Percentiles rank a stretch among this genome's conserved stretches.
phyloP scores from a whole-genome alignment of 352 stramenopile genomes.

The Globisporangium ultimum region DNA sequence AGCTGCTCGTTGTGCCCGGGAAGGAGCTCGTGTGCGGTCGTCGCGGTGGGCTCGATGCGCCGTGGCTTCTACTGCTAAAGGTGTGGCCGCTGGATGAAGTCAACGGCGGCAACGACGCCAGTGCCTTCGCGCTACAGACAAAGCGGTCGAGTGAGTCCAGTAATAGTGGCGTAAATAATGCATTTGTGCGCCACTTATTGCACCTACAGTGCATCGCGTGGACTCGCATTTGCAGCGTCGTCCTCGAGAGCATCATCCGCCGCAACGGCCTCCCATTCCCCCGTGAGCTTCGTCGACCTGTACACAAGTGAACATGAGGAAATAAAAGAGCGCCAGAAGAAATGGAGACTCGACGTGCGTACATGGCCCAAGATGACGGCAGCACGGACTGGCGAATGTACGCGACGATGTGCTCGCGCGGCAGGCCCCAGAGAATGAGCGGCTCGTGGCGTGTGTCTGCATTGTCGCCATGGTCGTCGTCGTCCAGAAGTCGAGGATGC shows the following conservation, averaged over 20 bases:
- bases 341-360: not conserved
- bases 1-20: not conserved
- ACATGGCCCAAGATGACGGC: constrained; percentile 61
- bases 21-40: constrained; percentile 20
- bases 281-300: constrained; percentile 26
- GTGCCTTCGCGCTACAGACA: constrained; percentile 6
- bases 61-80: not conserved
- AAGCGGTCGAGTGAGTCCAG: not conserved
- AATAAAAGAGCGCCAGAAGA: not conserved
- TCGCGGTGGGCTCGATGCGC: not conserved
- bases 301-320: not conserved
- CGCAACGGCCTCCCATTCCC: constrained; percentile 42
- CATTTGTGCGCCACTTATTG: too few relatives aligned
- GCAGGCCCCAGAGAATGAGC: constrained; percentile 57
- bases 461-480: not conserved
- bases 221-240: not conserved
- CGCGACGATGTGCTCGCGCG: constrained; percentile 67
- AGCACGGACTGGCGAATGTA: constrained; percentile 78
- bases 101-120: constrained; percentile 13
- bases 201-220: constrained; percentile 7
- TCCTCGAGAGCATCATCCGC: constrained; percentile 18
- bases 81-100: not conserved
- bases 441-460: constrained; percentile 17
- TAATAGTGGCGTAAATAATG: too few relatives aligned
- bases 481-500: not conserved